Percentiles rank a stretch among this genome's conserved stretches.
phyloP scores from a whole-genome alignment of 768 basidiomycete species.

The Pleurotus cornucopiae region DNA sequence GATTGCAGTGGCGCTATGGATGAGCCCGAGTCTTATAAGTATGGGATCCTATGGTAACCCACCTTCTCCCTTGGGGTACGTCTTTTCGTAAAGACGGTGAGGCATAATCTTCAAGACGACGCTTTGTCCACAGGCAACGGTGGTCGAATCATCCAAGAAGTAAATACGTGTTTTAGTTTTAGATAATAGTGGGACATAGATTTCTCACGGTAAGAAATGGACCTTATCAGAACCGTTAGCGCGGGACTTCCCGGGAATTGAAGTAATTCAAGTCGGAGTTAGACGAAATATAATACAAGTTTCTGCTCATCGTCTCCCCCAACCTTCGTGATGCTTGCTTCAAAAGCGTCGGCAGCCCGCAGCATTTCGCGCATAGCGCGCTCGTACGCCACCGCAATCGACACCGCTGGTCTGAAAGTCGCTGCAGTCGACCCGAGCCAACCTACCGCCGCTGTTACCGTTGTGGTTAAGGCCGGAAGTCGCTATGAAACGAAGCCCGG shows the following conservation, averaged over 20 bases:
- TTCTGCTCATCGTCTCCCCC: constrained; percentile 22
- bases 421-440: constrained; percentile 80
- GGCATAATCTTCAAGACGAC: too few species aligned
- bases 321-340: constrained; percentile 52
- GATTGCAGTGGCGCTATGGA: too few species aligned
- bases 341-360: constrained; percentile 56
- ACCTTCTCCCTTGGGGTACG: too few species aligned
- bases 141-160: not conserved
- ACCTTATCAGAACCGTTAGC: not conserved
- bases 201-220: not conserved
- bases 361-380: constrained; percentile 56
- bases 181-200: not conserved
- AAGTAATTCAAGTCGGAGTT: constrained; percentile 6
- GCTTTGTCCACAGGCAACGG: too few species aligned
- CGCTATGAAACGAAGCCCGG: constrained; percentile 87
- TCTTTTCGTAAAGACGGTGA: too few species aligned
- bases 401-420: constrained; percentile 79
- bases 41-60: too few species aligned
- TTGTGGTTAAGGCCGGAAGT: constrained; percentile 90
- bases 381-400: constrained; percentile 80
- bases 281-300: constrained; percentile 18
- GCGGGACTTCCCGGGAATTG: constrained; percentile 4
- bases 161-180: not conserved
- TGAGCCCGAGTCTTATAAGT: too few species aligned
- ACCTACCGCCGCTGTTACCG: constrained; percentile 81